Evolutionary conservation across 768 basidiomycete species (phyloP), one percentile per base, ranked within the genome.

Genomic region (Calocybe gangraenosa): DNA sequence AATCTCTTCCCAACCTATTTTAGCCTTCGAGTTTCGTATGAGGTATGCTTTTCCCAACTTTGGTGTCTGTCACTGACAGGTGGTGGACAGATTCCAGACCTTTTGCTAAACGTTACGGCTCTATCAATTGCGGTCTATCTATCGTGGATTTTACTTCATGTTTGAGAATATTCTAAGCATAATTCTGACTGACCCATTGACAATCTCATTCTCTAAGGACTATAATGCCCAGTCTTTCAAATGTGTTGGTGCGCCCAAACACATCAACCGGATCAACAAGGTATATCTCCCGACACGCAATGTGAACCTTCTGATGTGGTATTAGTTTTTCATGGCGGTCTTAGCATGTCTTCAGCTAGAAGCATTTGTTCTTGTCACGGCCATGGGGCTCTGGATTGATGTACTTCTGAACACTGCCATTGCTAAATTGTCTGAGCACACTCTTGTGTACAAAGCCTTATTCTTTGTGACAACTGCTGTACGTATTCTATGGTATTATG

Each of bases 351-450:
- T 82, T 1, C 79, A 82, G 51, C 58, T 84, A 9, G 74, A 74
- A 40, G 65, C 69, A 2, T 82, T 79, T 58, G 65, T 76, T 37
- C 64, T 80, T 15, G 52, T 75, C 4, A 66, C 72, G 1, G 69
- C 71, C 5, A 73, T 74, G 59, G 70, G 70, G 23, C 70, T 82
- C 6, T 83, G 81, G 80, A 59, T 76, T 25, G 75, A 79, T 54
- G 67, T 78, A 40, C 65, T 83, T 20, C 47, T 71, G 23, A 70
- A 72, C 41, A 74, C 76, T 5, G 60, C 68, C 11, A 71, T 83
- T 36, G 60, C 55, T 2, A 23, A 49, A 0, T 67, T 81, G 7
- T 74, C 75, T 0, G 43, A 41, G 2, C 72, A 76, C 40, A 71
- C 66, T 0, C 10, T 22, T 0, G 32, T 70, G 2, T 81, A 81